These are phyloP conservation scores for Scedosporium dehoogii DNA, from an alignment of 2,329 filamentous ascomycete species.

Conservation along the genomic window DNA sequence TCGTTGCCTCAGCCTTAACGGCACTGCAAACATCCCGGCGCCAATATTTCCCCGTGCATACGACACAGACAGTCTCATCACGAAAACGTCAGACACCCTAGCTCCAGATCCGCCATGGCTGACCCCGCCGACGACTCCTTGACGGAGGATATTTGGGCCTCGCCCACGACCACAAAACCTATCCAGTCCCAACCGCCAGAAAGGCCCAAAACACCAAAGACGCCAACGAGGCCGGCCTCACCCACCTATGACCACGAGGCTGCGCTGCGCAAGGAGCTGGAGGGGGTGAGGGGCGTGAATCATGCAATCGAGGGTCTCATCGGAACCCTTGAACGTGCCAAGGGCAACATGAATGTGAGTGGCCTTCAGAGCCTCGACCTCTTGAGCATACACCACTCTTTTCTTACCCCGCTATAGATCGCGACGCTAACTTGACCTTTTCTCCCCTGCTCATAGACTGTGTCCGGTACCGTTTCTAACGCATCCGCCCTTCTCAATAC, in stretches of 20 bases:
- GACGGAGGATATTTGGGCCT: slow-evolving; percentile 37
- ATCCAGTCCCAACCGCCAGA: slow-evolving; percentile 20
- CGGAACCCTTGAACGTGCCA: slow-evolving; percentile 59
- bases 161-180: slow-evolving; percentile 23
- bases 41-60: not conserved
- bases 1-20: not conserved
- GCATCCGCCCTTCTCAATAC: slow-evolving; percentile 86
- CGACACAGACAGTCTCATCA: not conserved
- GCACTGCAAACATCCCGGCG: slow-evolving; percentile 3
- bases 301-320: slow-evolving; percentile 73
- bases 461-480: slow-evolving; percentile 74
- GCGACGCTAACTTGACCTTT: not conserved
- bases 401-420: not conserved
- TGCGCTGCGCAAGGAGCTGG: slow-evolving; percentile 66
- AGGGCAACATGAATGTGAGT: slow-evolving; percentile 66
- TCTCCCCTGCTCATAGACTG: slow-evolving; percentile 45
- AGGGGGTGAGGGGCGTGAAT: slow-evolving; percentile 79
- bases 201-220: slow-evolving; percentile 38
- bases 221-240: slow-evolving; percentile 31
- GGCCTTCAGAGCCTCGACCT: not conserved
- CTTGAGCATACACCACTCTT: too few relatives aligned
- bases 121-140: slow-evolving; percentile 36
- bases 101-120: slow-evolving; percentile 23
- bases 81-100: not conserved
- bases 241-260: slow-evolving; percentile 45